These are phyloP conservation scores for Aurantiochytrium sp. DNA, from an alignment of 108 stramenopile species.

Conservation along the genomic window DNA sequence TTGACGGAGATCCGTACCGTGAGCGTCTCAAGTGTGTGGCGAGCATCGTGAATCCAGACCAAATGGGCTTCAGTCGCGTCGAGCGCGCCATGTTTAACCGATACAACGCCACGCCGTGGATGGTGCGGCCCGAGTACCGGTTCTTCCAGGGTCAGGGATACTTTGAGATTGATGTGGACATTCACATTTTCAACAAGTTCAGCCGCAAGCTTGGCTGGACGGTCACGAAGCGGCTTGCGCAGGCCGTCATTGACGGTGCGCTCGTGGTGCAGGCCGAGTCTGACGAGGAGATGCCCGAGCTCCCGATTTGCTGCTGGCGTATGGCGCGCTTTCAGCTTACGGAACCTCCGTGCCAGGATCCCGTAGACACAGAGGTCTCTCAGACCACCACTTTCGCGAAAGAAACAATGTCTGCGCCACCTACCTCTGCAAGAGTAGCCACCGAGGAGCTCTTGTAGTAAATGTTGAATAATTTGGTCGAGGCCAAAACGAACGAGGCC, in stretches of 20 bases:
- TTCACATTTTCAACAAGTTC: background rate
- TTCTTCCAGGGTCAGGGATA: background rate
- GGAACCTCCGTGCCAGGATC: background rate
- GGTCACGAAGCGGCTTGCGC: background rate
- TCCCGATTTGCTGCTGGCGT: background rate
- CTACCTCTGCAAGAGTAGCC: too few species aligned
- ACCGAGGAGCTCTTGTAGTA: too few species aligned
- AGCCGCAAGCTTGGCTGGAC: background rate
- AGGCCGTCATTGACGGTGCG: background rate
- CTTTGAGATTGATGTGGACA: background rate
- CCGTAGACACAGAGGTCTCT: too few species aligned
- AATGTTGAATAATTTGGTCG: too few species aligned
- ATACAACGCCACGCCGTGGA: background rate
- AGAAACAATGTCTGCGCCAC: too few species aligned
- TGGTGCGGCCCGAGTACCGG: background rate
- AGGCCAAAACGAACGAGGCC: too few species aligned
- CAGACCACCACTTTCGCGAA: too few species aligned
- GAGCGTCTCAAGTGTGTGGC: background rate
- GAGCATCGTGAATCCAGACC: background rate
- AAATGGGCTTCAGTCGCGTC: background rate
- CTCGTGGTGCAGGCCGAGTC: background rate
- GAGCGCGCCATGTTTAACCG: background rate
- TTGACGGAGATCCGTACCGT: background rate
- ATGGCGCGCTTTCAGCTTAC: background rate
- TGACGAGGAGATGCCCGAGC: background rate